Percentiles rank a stretch among this genome's conserved stretches.
phyloP scores from a whole-genome alignment of 2,329 filamentous ascomycete genomes.

The Aspergillus udagawae region DNA sequence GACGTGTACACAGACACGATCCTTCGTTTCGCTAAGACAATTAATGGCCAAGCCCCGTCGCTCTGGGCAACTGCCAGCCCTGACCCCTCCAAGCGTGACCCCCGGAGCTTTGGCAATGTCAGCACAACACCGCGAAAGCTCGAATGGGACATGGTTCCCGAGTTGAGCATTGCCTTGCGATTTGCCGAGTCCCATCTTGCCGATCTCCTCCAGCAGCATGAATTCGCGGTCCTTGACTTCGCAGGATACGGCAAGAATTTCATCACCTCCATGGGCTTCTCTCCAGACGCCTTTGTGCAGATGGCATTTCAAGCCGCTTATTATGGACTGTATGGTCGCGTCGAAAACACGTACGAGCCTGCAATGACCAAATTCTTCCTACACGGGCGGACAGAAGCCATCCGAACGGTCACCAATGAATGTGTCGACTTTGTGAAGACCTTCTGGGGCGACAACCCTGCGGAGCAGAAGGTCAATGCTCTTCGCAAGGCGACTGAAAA shows the following conservation, averaged over 20 bases:
- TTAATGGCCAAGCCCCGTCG: conserved; percentile 88
- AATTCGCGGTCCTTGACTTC: conserved; percentile 91
- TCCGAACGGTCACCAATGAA: conserved; percentile 78
- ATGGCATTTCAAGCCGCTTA: conserved; percentile 99
- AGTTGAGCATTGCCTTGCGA: conserved; percentile 82
- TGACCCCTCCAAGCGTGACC: conserved; percentile 87
- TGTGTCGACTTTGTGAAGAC: conserved; percentile 84
- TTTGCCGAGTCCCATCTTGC: conserved; percentile 94
- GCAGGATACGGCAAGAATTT: conserved; percentile 90
- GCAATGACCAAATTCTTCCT: conserved; percentile 96
- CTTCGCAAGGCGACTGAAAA: conserved; percentile 78
- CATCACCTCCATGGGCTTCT: conserved; percentile 95
- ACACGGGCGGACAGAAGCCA: conserved; percentile 91
- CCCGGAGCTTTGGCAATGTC: conserved; percentile 86
- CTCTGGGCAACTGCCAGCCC: conserved; percentile 89
- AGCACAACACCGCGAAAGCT: conserved; percentile 92
- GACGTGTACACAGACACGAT: conserved; percentile 98
- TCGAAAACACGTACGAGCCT: conserved; percentile 95
- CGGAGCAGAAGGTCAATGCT: conserved; percentile 78
- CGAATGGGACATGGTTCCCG: conserved; percentile 95
- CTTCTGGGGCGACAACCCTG: conserved; percentile 89
- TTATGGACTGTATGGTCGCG: conserved; percentile 88
- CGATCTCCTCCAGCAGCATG: conserved; percentile 93
- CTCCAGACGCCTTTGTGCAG: conserved; percentile 94
- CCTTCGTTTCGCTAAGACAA: conserved; percentile 86